Evolutionary conservation across 495 filamentous ascomycete species (phyloP), one percentile per base, ranked within the genome.

Genomic region (Hapsidospora chrysogenum): DNA sequence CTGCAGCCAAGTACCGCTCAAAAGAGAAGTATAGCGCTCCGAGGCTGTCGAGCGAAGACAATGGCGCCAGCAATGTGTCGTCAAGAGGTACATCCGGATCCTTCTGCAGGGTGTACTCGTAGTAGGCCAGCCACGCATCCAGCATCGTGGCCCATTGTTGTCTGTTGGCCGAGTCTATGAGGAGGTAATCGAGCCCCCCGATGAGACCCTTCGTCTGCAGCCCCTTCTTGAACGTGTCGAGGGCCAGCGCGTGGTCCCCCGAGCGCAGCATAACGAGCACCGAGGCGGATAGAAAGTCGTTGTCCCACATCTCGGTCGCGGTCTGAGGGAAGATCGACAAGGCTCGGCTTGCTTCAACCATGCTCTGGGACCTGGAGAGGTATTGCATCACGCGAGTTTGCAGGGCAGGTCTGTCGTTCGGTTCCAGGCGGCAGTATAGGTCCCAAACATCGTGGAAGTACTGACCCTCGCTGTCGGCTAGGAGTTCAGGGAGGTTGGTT

Each of bases 341-440:
- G 9, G 52, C 33, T 31, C 48, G 52, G 39, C 32, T 36, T 0
- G 43, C 45, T 10, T 57, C 51, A 6, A 43, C 33, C 7, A 32
- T 38, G 4, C 47, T 41, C 7, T 14, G 29, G 4, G 55, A 55
- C 2, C 30, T 29, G 2, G 50, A 33, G 18, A 59, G 44, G 20
- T 48, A 35, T 8, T 11, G 20, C 5, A 37, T 32, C 23, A 26
- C 23, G 6, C 11, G 6, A 11, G 23, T 6, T 11, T 11, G 23
- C 23, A 26, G 6, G 23, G 11, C 11, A 6, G 23, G 23, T 26
- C 23, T 6, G 23, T 26, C 23, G 11, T 26, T 6, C 6, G 6
- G 6, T 3, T 49, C 38, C 6, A 59, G 47, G 16, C 17, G 21
- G 11, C 4, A 28, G 38, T 52, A 57, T 9, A 40, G 34, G 10